Evolutionary conservation across 257 asterid genomes (phyloP).

Genomic region (Fraxinus excelsior): DNA sequence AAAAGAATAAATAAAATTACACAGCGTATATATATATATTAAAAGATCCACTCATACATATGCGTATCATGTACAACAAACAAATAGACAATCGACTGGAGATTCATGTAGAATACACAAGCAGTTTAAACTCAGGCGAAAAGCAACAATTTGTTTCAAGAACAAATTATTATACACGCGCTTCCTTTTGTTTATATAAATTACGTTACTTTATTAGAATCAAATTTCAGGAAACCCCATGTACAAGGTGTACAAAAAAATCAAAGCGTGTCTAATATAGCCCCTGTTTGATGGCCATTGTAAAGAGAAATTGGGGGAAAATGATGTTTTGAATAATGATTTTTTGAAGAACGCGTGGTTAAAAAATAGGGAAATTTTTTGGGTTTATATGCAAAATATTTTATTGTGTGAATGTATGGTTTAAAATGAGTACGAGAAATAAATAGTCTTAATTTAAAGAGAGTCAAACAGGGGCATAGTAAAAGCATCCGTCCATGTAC

Average conservation of each 20-base stretch:
- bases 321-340: too few species aligned
- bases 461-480: too few species aligned
- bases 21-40: conserved; percentile 12
- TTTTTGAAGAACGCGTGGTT: too few species aligned
- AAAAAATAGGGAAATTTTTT: too few species aligned
- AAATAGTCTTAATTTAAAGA: too few species aligned
- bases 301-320: too few species aligned
- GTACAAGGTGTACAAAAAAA: neutral
- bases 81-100: neutral
- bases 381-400: too few species aligned
- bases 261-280: neutral
- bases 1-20: conserved; percentile 35
- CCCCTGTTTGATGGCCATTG: neutral
- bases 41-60: conserved; percentile 8
- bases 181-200: neutral
- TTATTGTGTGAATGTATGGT: too few species aligned
- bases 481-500: neutral
- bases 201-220: neutral
- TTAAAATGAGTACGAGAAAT: too few species aligned
- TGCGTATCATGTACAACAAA: neutral
- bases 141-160: conserved; percentile 6
- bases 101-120: conserved; percentile 7
- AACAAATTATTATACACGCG: neutral
- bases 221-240: neutral
- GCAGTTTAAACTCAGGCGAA: conserved; percentile 5